phyloP scores from a whole-genome alignment of 768 basidiomycete genomes.

The Myochromella boudieri region DNA sequence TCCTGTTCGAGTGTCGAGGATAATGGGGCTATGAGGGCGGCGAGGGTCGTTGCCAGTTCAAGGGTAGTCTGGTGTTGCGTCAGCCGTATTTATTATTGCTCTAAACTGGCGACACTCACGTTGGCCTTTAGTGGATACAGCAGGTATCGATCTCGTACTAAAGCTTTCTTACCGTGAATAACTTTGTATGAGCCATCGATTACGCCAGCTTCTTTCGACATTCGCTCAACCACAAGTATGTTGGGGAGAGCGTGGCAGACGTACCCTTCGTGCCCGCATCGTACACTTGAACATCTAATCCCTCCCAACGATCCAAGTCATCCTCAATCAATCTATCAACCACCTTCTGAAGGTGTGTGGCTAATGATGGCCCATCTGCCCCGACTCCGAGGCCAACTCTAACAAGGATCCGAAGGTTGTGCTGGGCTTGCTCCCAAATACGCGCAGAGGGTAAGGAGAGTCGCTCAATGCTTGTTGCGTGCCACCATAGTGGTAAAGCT shows the following conservation, averaged over 20 bases:
- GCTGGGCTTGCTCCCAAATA: constrained; percentile 51
- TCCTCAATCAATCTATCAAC: constrained; percentile 23
- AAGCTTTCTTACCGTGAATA: constrained; percentile 12
- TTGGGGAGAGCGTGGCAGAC: constrained; percentile 12
- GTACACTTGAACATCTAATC: constrained; percentile 37
- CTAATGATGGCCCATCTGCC: constrained; percentile 10
- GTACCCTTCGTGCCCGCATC: constrained; percentile 31
- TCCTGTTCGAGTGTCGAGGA: constrained; percentile 37
- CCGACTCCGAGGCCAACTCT: constrained; percentile 35
- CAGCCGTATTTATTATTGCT: constrained; percentile 17
- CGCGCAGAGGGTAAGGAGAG: constrained; percentile 65
- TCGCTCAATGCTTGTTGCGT: constrained; percentile 85
- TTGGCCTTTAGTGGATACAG: constrained; percentile 25
- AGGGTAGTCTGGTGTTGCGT: constrained; percentile 16
- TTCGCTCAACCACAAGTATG: background rate
- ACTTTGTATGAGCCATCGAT: constrained; percentile 23
- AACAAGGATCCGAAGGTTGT: constrained; percentile 48
- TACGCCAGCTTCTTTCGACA: constrained; percentile 6
- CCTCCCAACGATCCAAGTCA: constrained; percentile 36
- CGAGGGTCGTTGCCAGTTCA: constrained; percentile 28
- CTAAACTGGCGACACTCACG: constrained; percentile 6
- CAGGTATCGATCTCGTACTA: constrained; percentile 27
- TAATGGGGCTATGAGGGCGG: constrained; percentile 40
- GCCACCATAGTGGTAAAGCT: constrained; percentile 92
- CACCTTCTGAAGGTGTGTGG: constrained; percentile 20